Base-by-base conservation (phyloP, 2,329 filamentous ascomycete genomes). In the Paraphaeosphaeria minitans region DNA sequence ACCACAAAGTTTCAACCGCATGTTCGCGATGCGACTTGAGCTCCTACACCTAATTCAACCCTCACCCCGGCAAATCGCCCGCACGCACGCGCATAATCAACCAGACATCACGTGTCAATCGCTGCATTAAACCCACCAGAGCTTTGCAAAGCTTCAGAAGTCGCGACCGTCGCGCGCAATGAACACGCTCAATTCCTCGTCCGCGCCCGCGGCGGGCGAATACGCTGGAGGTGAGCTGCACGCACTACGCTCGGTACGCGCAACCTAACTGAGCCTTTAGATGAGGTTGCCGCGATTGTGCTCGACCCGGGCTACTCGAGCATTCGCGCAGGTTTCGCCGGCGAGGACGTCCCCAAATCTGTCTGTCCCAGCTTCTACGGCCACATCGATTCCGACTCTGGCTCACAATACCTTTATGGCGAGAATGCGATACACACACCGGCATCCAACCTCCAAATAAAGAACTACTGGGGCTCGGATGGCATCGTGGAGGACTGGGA, bases 401-500 rank as follows among this genome's bases (percentile, higher is more conserved):
- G 83, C 46, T 80, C 79, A 24, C 82, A 83, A 63, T 78, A 83
- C 33, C 77, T 95, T 59, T 98, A 93, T 71, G 95, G 95, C 79
- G 96, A 99, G 75, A 94, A 97, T 77, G 88, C 89, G 65, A 89
- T 97, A 62, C 87, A 91, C 72, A 87, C 91, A 47, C 91, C 93
- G 14, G 86, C 89, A 63, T 83, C 85, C 55, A 85, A 89, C 60
- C 84, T 96, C 66, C 91, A 97, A 67, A 89, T 98, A 64, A 88
- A 89, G 78, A 98, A 97, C 79, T 95, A 96, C 66, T 96, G 97
- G 86, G 89, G 88, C 71, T 85, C 86, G 69, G 93, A 97, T 70
- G 92, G 92, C 71, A 86, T 93, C 52, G 95, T 99, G 49, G 92
- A 97, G 77, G 93, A 99, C 77, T 99, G 95, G 95, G 95, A 99